Base-by-base conservation (phyloP, 331 rosid genomes). In the Saraca asoca region DNA sequence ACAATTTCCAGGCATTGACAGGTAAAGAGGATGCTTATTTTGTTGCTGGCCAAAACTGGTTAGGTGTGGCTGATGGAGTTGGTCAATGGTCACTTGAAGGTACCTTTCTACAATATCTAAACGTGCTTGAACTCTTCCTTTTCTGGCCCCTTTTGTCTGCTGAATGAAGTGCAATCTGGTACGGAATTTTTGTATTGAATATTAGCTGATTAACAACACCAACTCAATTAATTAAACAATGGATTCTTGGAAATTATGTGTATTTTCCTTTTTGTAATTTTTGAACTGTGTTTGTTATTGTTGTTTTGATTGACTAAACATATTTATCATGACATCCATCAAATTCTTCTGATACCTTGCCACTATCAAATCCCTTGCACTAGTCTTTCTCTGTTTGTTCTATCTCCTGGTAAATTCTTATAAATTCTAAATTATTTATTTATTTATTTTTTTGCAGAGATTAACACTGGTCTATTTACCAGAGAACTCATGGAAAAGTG, bases 21-120 rank as follows among this genome's bases (percentile, higher is more conserved):
- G 86, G 82, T 68, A 78, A 83, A 73, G 89, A 83, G 75, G 91
- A 90, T 79, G 86, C 89, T 49, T 83, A 81, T 71, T 87, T 85
- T 66, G 68, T 90, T 78, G 67, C 85, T 65, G 55, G 15, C 73
- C 66, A 66, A 69, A 87, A 69, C 77, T 90, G 91, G 91, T 73
- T 87, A 62, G 91, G 87, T 33, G 88, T 90, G 75, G 95, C 91
- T 59, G 96, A 90, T 71, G 96, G 96, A 73, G 81, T 81, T 60
- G 80, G 85, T 66, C 91, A 74, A 11, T 87, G 96, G 96, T 85
- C 95, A 16, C 70, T 81, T 57, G 88, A 87, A 87, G 95, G 95
- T 90, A 81, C 58, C 7, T 31, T 51, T 67, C 63, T 58, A 44
- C 41, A 20, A 45, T 64, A 71, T 58, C 55, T 61, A 35, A 15